These are phyloP conservation scores for Ganoderma lingzhi DNA, from an alignment of 1,284 basidiomycete species.

Conservation along the genomic window DNA sequence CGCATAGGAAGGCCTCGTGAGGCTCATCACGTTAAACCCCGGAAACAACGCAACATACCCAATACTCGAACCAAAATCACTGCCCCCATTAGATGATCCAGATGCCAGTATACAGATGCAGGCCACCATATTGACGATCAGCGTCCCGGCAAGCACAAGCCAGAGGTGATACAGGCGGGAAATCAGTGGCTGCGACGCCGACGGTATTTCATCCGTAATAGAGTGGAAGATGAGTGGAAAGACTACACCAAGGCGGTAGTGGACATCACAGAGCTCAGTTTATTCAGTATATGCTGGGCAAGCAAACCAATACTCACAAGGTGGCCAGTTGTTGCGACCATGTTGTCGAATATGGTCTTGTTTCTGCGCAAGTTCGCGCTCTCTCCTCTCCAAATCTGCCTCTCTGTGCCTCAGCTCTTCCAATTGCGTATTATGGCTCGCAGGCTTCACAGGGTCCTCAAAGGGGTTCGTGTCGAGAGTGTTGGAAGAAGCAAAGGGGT, in stretches of 20 bases:
- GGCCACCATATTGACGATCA: constrained; percentile 91
- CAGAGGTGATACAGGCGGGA: constrained; percentile 89
- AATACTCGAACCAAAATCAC: constrained; percentile 83
- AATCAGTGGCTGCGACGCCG: constrained; percentile 81
- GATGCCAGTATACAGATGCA: constrained; percentile 88
- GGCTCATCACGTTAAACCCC: background rate
- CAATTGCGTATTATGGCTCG: constrained; percentile 50
- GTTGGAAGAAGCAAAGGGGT: constrained; percentile 85
- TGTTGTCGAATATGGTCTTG: constrained; percentile 79
- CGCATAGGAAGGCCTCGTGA: background rate
- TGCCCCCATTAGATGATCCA: constrained; percentile 80
- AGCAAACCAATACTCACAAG: constrained; percentile 59
- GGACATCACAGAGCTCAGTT: background rate
- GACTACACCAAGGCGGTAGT: constrained; percentile 56
- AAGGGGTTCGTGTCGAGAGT: constrained; percentile 87
- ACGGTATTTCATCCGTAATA: constrained; percentile 89
- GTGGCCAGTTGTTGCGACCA: constrained; percentile 92
- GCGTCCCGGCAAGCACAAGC: constrained; percentile 81
- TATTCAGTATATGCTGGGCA: background rate
- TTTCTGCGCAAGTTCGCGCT: constrained; percentile 72
- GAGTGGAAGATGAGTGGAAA: constrained; percentile 95
- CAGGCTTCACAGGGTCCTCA: constrained; percentile 65
- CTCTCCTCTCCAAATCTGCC: constrained; percentile 80
- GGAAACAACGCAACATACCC: constrained; percentile 58
- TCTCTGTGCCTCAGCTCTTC: constrained; percentile 80